Evolutionary conservation across 78 protist species (phyloP), one percentile per base, ranked within the genome.

Genomic region (Chrysochromulina tobinii): DNA sequence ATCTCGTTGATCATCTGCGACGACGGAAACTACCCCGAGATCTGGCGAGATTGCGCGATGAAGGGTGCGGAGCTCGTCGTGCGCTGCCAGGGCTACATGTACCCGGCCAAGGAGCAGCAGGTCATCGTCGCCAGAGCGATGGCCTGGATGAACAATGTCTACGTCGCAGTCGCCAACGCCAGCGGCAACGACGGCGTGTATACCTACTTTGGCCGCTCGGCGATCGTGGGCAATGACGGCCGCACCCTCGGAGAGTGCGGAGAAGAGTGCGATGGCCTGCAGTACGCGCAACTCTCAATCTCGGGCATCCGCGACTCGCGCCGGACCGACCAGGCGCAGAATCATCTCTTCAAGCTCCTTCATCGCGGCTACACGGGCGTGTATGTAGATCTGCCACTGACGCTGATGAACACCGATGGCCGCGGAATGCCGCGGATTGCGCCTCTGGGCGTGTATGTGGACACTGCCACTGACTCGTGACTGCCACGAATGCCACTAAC

Each of bases 301-400:
- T 57, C 69, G 75, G 89, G 48, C 38, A 59, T 85, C 67, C 68
- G 89, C 20, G 89, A 85, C 55, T 15, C 89, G 61, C 89, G 89
- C 55, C 1, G 4, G 68, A 55, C 38, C 48, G 89, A 85, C 55
- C 89, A 77, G 85, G 3, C 85, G 48, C 85, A 87, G 79, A 87
- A 87, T 64, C 90, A 87, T 12, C 90, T 87, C 61, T 87, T 87
- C 90, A 87, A 87, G 79, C 90, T 87, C 48, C 90, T 87, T 20
- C 90, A 87, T 61, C 90, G 90, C 25, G 90, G 90, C n/a, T 87
- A 87, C 79, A 87, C 90, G 38, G 90, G 90, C 53, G 79, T 87
- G 61, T 66, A 67, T 38, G 61, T 11, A 38, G 38, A 38, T 38
- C 38, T 38, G 38, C 38, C 38, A 23, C 58, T 27, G 87, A 61